Percentiles rank a stretch among this genome's conserved stretches.
Evolutionary conservation across 2,329 filamentous ascomycete genomes (phyloP).

Genomic region (Mycosphaerelloides madeirae): DNA sequence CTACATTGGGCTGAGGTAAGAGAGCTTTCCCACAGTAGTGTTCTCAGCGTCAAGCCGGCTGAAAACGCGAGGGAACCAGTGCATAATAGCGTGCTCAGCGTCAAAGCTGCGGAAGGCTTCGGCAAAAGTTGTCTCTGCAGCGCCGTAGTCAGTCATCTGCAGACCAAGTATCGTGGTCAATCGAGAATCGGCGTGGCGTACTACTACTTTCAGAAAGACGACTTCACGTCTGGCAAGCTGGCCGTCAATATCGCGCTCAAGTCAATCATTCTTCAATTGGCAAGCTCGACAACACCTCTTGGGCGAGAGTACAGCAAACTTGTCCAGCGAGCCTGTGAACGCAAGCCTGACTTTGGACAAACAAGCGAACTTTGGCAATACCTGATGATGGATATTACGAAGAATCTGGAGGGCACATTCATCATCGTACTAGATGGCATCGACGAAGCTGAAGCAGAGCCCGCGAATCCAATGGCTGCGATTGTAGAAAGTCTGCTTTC

Average conservation of each 20-base stretch:
- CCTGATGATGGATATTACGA: not conserved
- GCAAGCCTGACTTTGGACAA: not conserved
- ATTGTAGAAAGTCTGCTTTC: not conserved
- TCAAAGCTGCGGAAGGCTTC: constrained; percentile 2
- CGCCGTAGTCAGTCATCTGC: constrained; percentile 3
- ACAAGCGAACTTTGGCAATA: not conserved
- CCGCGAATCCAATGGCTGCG: not conserved
- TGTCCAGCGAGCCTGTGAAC: not conserved
- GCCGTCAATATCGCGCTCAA: not conserved
- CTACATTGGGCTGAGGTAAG: not conserved
- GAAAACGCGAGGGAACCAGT: no score
- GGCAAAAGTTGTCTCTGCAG: constrained; percentile 6
- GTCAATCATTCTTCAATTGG: not conserved
- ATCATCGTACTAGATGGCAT: constrained; percentile 2
- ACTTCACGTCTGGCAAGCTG: not conserved
- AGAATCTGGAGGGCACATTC: constrained; percentile 1
- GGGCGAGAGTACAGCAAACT: not conserved
- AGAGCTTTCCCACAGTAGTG: not conserved
- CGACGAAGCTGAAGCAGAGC: not conserved
- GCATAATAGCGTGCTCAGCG: no score
- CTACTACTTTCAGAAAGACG: constrained; percentile 2
- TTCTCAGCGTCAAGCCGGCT: not conserved
- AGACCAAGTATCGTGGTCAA: not conserved
- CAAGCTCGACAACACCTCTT: not conserved
- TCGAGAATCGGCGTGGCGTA: not conserved